Percentiles rank a stretch among this genome's conserved stretches.
phyloP scores from a whole-genome alignment of 805 yeast genomes.

The Starmerella vaccinii region DNA sequence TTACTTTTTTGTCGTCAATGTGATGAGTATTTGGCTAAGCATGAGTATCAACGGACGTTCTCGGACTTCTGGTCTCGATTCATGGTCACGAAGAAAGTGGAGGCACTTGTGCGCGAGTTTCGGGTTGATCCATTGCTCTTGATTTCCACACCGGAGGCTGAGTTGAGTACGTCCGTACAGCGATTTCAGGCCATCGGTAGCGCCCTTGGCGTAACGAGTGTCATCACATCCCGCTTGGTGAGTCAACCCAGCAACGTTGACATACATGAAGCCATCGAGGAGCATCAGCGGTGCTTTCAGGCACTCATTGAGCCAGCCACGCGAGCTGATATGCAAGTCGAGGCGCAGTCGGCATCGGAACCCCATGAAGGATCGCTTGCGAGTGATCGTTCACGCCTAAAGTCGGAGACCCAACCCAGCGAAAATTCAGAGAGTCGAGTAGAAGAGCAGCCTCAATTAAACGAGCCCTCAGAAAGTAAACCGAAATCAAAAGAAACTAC shows the following conservation, averaged over 20 bases:
- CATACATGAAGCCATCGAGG: neutral
- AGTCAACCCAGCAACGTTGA: neutral
- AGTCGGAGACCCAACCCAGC: no score
- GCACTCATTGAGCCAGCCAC: neutral
- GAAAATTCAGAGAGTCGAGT: no score
- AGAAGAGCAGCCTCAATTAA: neutral
- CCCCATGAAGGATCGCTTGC: no score
- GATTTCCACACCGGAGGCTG: constrained; percentile 31
- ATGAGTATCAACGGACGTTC: constrained; percentile 20
- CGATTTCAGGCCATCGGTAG: constrained; percentile 30
- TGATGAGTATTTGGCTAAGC: constrained; percentile 28
- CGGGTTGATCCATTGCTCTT: constrained; percentile 43
- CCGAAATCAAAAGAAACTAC: neutral
- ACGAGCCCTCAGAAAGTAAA: neutral
- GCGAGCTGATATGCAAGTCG: neutral
- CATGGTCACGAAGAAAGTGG: constrained; percentile 29
- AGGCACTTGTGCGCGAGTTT: constrained; percentile 31
- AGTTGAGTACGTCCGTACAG: constrained; percentile 28
- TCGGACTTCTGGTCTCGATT: constrained; percentile 32
- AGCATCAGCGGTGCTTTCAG: neutral
- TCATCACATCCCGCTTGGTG: constrained; percentile 26
- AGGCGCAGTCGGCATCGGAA: neutral
- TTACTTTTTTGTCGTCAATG: constrained; percentile 38
- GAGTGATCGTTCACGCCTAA: no score
- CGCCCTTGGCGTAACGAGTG: constrained; percentile 32